Conservation (phyloP, 1,284 basidiomycete species). For the Ganoderma sinense region DNA sequence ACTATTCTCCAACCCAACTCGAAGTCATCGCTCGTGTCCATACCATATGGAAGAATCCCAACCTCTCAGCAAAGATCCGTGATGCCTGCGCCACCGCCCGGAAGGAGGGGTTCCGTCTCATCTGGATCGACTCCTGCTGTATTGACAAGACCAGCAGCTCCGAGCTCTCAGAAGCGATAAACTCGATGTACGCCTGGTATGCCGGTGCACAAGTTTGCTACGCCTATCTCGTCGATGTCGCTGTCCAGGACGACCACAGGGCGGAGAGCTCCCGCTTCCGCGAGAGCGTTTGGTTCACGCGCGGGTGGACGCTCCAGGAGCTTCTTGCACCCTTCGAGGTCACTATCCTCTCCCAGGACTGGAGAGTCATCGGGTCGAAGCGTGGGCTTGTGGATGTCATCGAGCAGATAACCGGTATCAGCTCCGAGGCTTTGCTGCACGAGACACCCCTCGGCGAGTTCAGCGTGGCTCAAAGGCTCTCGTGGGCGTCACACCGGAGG, state of each 20-base stretch:
- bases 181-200: not conserved
- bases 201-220: not conserved
- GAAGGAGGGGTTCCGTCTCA: not conserved
- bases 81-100: not conserved
- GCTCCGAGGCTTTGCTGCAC: not conserved
- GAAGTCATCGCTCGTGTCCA: too few relatives aligned
- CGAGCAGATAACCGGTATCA: not conserved
- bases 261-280: not conserved
- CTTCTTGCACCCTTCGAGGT: not conserved
- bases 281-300: not conserved
- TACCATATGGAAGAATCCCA: not conserved
- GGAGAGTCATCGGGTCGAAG: not conserved
- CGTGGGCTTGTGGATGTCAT: not conserved
- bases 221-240: not conserved
- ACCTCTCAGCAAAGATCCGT: not conserved
- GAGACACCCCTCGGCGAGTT: not conserved
- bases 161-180: not conserved
- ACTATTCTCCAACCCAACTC: too few relatives aligned
- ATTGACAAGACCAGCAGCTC: not conserved
- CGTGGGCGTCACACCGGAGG: not conserved
- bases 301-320: not conserved
- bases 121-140: slow-evolving; percentile 1
- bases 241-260: too few relatives aligned
- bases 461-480: not conserved
- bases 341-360: not conserved